A percentile compares a stretch with the other conserved stretches of the same genome.
Conservation (phyloP, 495 filamentous ascomycete genomes). For the Aspergillus funiculosus region DNA sequence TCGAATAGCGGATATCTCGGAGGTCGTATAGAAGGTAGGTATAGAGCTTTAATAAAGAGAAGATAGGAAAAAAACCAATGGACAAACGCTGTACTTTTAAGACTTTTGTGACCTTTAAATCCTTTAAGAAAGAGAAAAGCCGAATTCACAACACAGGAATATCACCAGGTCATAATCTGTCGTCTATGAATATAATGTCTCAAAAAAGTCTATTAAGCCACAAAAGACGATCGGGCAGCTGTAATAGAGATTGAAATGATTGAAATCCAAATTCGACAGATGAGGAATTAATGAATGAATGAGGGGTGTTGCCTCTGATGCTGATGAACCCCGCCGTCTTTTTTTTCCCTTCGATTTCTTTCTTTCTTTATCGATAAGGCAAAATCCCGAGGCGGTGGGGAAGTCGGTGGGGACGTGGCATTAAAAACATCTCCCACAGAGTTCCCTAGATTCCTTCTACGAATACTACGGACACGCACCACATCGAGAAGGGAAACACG, state of each 20-base stretch:
- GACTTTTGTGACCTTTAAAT: no score
- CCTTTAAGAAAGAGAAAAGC: no score
- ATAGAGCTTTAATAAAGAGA: neutral
- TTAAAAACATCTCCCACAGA: neutral
- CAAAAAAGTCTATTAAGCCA: no score
- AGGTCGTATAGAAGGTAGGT: neutral
- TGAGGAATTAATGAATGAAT: constrained; percentile 3
- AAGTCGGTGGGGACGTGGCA: constrained; percentile 4
- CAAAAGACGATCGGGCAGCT: no score
- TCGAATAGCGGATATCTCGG: neutral
- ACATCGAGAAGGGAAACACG: no score
- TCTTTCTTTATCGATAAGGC: constrained; percentile 21
- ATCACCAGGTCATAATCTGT: constrained; percentile 5
- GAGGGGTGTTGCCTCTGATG: constrained; percentile 1
- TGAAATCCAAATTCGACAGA: neutral
- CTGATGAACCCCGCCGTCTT: constrained; percentile 10
- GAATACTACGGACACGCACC: constrained; percentile 10
- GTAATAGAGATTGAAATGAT: neutral
- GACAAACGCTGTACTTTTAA: no score
- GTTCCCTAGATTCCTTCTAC: neutral
- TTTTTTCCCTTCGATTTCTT: constrained; percentile 11
- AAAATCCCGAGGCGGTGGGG: constrained; percentile 4
- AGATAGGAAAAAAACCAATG: neutral
- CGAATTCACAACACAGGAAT: neutral
- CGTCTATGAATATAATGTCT: no score